Evolutionary conservation across 805 yeast species (phyloP), one percentile per base, ranked within the genome.

Genomic region (Tetrapisispora fleetii): DNA sequence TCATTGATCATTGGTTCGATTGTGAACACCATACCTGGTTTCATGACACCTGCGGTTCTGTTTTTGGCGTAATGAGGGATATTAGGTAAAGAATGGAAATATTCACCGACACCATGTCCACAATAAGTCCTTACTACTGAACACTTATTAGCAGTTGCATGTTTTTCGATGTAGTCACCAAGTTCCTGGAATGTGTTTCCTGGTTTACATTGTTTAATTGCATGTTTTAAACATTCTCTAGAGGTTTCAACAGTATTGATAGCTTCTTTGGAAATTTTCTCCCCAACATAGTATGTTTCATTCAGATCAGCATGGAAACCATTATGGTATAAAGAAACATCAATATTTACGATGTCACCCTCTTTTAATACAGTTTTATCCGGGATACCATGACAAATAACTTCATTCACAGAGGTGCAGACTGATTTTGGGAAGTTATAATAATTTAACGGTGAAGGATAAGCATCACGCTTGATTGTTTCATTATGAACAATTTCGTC

Each of bases 321-420:
- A 55, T 85, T 78, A 67, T 84, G 79, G 70, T 77, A 93, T 47
- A 93, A 67, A 3, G 96, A 77, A 44, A 93, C 86, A 65, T 93
- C 99, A 54, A 93, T 71, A 63, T 93, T 93, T 52, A 93, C 77
- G 56, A 93, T 91, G 64, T 93, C 99, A 51, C 99, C 99, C 56
- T 91, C 98, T 65, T 86, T 70, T 54, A 93, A 75, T 33, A 81
- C 81, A 48, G 90, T 77, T 69, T 85, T 77, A 68, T 93, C 99
- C 27, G 99, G 99, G 50, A 93, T 85, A 54, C 99, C 99, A 67
- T 93, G 99, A 65, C 99, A 93, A 52, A 93, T 85, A 50, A 89
- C 81, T 72, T 93, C 99, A 67, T 93, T 93, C 40, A 93, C 83
- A 2, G 96, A 88, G 1, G 96, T 88, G 69, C 99, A 93, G 39